These are phyloP conservation scores for Immersiella caudata DNA, from an alignment of 495 filamentous ascomycete genomes.

Conservation along the genomic window DNA sequence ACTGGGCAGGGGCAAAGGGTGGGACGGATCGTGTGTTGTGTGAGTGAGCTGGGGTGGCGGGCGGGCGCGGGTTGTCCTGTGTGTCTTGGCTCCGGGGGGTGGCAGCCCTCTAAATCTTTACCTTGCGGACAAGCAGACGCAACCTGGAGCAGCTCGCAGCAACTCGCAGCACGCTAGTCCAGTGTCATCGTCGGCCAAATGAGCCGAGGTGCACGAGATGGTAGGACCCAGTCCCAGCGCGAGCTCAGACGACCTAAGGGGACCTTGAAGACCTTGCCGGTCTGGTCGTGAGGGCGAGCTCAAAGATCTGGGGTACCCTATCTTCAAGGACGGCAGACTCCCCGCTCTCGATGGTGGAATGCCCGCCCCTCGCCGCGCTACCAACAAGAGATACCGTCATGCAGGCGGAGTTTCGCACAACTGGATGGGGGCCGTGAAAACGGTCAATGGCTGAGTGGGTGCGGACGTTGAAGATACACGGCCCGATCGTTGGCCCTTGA, in stretches of 20 bases:
- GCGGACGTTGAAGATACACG: neutral
- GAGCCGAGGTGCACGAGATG: slow-evolving; percentile 2
- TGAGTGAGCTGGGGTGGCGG: neutral
- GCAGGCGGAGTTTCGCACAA: neutral
- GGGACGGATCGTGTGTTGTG: slow-evolving; percentile 2
- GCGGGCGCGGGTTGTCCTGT: neutral
- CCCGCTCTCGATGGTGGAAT: neutral
- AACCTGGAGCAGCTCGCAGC: slow-evolving; percentile 5
- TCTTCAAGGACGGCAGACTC: neutral
- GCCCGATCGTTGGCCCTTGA: neutral
- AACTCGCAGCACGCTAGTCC: slow-evolving; percentile 8
- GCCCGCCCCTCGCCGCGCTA: neutral
- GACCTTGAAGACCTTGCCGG: neutral
- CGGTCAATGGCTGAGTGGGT: neutral
- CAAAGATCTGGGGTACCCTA: neutral
- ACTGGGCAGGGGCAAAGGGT: neutral
- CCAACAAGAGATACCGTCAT: neutral
- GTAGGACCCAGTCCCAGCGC: neutral
- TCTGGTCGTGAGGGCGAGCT: too few relatives aligned
- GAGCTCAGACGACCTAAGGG: neutral
- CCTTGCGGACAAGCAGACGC: slow-evolving; percentile 3
- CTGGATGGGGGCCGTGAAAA: neutral
- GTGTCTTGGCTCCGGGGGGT: neutral
- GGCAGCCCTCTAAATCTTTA: neutral
- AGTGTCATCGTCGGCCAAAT: slow-evolving; percentile 5